Percentiles rank a stretch among this genome's conserved stretches.
These are phyloP conservation scores for Hypericum perforatum DNA, from an alignment of 345 rosid genomes.

Conservation along the genomic window DNA sequence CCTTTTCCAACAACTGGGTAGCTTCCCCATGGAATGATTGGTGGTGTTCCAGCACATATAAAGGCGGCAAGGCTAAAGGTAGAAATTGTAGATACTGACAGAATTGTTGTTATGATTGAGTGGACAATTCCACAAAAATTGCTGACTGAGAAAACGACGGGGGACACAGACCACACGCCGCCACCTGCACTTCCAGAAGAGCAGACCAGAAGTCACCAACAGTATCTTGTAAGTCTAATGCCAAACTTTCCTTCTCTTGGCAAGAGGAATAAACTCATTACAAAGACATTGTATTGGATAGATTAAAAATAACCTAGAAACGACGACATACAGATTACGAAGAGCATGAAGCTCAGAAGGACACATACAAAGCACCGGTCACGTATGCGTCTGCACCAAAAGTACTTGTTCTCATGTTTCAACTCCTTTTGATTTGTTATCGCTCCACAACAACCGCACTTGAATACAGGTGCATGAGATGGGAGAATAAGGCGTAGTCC, in stretches of 20 bases:
- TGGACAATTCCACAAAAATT: slow-evolving; percentile 45
- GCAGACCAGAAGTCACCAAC: not conserved
- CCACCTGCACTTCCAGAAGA: slow-evolving; percentile 49
- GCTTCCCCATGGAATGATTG: slow-evolving; percentile 59
- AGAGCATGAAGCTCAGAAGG: slow-evolving; percentile 56
- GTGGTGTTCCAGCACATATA: slow-evolving; percentile 57
- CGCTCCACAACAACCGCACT: slow-evolving; percentile 98
- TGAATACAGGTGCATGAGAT: slow-evolving; percentile 50
- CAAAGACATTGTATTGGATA: too few species aligned
- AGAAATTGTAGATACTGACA: slow-evolving; percentile 48
- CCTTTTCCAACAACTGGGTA: slow-evolving; percentile 72
- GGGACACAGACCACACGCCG: slow-evolving; percentile 77
- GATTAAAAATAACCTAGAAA: not conserved
- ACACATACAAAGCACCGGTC: slow-evolving; percentile 71
- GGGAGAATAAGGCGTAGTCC: slow-evolving; percentile 72
- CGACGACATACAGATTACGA: slow-evolving; percentile 53
- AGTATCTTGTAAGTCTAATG: too few species aligned
- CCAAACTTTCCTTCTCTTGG: too few species aligned
- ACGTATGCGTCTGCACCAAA: slow-evolving; percentile 66
- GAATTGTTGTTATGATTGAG: slow-evolving; percentile 25
- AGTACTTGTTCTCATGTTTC: slow-evolving; percentile 40
- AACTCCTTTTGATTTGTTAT: slow-evolving; percentile 44
- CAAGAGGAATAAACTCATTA: too few species aligned
- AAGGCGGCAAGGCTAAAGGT: slow-evolving; percentile 64
- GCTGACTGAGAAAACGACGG: slow-evolving; percentile 65